Evolutionary conservation across 495 filamentous ascomycete genomes (phyloP), one percentile per base, ranked within the genome.

Genomic region (Aspergillus nidulans): DNA sequence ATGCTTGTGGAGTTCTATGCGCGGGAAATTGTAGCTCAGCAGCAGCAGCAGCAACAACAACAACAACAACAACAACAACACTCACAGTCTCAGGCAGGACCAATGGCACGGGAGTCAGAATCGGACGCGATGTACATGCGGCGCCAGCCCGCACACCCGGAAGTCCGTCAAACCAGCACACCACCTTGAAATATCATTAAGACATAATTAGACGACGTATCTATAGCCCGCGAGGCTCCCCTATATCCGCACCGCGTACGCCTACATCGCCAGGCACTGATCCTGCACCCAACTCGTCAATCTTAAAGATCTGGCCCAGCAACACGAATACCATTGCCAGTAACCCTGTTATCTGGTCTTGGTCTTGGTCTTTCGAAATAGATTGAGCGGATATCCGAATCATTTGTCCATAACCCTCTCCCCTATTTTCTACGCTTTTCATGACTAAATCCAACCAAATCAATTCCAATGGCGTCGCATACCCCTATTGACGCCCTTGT

Each of bases 1-100:
- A 97, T 97, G 95, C 81, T 99, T 2, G 94, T 99, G 9, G 92
- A 97, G 67, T 99, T 97, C 67, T 99, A 97, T 61, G 92, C 91
- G 0, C 80, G 95, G 21, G 95, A 97, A 69, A 87, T 96, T 18
- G 79, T 96, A 6, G 77, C 87, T 7, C 89, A 89, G 61, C 81
- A 78, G 38, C 64, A 68, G n/a, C 63, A 67, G n/a, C 45, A 64
- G 10, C 66, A 67, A 28, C 81, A 78, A 38, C 64, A 68, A 18
- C 63, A 67, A 19, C 45, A 64, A 13, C 65, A 68, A 32, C 64
- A 68, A 18, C 63, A 67, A 19, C 45, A 64, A 13, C 65, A 68
- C 26, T 15, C 32, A 36, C 32, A 28, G 26, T 28, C 30, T 12
- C 30, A 34, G 9, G 30, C 36, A 18, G 36, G n/a, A 8, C 15